Percentiles rank a stretch among this genome's conserved stretches.
Evolutionary conservation across 257 asterid species (phyloP).

Genomic region (Nicotiana tabacum): DNA sequence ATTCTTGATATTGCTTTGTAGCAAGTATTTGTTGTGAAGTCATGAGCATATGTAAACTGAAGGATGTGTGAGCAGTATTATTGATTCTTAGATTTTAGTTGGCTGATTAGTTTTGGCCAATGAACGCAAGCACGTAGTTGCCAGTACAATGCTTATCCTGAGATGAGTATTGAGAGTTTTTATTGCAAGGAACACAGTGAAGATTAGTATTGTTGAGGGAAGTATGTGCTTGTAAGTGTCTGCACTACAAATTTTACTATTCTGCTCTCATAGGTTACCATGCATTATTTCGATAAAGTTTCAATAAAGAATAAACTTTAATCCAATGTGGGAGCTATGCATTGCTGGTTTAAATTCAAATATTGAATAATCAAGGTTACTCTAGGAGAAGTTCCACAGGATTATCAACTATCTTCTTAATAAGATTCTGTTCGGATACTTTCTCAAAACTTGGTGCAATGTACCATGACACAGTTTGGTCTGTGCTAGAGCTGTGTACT

Average conservation of each 20-base stretch:
- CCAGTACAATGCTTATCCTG: not conserved
- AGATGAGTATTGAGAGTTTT: not conserved
- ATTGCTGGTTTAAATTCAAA: not conserved
- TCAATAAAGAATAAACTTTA: not conserved
- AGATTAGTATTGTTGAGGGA: not conserved
- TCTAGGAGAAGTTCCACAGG: not conserved
- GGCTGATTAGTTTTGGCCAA: not conserved
- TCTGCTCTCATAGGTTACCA: not conserved
- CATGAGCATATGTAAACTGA: not conserved
- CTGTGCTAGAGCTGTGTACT: not conserved
- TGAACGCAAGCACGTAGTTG: not conserved
- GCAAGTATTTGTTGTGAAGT: not conserved
- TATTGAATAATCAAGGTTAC: not conserved
- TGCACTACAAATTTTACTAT: not conserved
- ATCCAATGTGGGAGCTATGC: not conserved
- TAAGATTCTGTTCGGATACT: not conserved
- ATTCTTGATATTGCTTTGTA: constrained; percentile 76
- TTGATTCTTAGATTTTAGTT: constrained; percentile 6
- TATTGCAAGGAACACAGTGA: not conserved
- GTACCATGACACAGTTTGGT: not conserved
- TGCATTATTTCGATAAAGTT: not conserved
- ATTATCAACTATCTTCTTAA: not conserved
- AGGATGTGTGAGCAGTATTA: not conserved
- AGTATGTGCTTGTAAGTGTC: constrained; percentile 5
- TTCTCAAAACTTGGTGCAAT: not conserved